Percentiles rank a stretch among this genome's conserved stretches.
These are phyloP conservation scores for Aschersonia sp. DNA, from an alignment of 2,329 filamentous ascomycete species.

Conservation along the genomic window DNA sequence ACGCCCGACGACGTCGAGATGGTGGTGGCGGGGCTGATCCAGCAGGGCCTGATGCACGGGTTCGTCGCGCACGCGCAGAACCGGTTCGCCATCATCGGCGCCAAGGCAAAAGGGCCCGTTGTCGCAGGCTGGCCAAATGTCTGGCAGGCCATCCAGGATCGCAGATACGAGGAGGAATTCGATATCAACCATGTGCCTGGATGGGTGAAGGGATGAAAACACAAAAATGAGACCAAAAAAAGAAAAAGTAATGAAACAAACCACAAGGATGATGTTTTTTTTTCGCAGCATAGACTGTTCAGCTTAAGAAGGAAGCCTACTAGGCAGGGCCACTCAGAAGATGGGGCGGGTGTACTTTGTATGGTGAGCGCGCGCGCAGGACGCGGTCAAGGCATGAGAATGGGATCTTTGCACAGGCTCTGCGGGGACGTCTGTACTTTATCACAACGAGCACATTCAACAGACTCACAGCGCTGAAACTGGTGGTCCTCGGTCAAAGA, in stretches of 20 bases:
- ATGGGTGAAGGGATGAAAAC: conserved; percentile 44
- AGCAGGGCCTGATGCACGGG: conserved; percentile 68
- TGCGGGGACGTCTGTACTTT: no score
- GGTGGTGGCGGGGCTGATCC: conserved; percentile 60
- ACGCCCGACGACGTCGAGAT: conserved; percentile 58
- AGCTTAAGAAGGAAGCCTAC: no score
- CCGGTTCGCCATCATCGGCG: conserved; percentile 71
- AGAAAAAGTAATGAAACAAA: not conserved
- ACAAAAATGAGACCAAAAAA: not conserved
- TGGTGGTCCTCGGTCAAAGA: no score
- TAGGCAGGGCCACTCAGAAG: no score
- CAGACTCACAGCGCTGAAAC: no score
- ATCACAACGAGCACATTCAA: no score
- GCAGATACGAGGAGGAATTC: conserved; percentile 40
- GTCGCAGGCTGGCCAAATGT: conserved; percentile 63
- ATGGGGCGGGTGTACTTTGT: no score
- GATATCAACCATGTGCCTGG: conserved; percentile 58
- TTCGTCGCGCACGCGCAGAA: conserved; percentile 67
- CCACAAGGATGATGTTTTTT: no score
- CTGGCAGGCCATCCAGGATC: conserved; percentile 51
- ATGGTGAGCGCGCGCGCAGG: no score
- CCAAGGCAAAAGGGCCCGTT: conserved; percentile 50
- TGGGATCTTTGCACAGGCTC: no score
- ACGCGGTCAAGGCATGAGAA: no score
- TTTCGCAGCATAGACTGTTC: no score